phyloP scores from a whole-genome alignment of 108 stramenopile genomes.

The Skeletonema tropicum region DNA sequence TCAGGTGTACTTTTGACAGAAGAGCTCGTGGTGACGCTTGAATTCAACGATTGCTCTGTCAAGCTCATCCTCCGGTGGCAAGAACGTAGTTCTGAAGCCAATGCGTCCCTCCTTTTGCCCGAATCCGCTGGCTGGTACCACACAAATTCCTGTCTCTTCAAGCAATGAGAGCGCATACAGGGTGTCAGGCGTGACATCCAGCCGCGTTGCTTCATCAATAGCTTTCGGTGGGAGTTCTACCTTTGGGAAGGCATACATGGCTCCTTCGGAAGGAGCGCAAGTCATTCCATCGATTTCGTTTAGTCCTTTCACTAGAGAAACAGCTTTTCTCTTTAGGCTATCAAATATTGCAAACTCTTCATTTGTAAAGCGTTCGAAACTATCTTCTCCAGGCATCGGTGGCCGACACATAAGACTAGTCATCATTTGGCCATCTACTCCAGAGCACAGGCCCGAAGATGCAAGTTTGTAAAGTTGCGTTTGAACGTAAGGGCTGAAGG shows the following conservation, averaged over 20 bases:
- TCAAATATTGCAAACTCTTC: conserved; percentile 75
- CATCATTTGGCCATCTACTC: conserved; percentile 88
- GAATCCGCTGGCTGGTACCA: conserved; percentile 95
- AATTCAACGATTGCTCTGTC: conserved; percentile 75
- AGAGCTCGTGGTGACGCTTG: conserved; percentile 78
- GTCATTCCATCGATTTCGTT: conserved; percentile 87
- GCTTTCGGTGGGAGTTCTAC: conserved; percentile 82
- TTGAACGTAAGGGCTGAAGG: conserved; percentile 63
- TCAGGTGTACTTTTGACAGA: conserved; percentile 74
- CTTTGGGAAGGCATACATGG: conserved; percentile 95
- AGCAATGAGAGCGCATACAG: conserved; percentile 88
- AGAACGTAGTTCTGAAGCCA: conserved; percentile 94
- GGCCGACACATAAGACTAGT: conserved; percentile 92
- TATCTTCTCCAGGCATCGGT: conserved; percentile 77
- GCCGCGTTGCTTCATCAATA: conserved; percentile 72
- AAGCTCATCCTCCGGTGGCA: conserved; percentile 87
- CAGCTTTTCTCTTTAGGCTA: conserved; percentile 82
- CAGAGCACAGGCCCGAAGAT: conserved; percentile 84
- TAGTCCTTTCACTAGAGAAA: conserved; percentile 75
- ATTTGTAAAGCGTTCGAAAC: conserved; percentile 61
- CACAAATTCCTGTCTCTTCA: conserved; percentile 91
- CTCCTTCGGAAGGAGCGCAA: conserved; percentile 88
- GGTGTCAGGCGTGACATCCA: conserved; percentile 83
- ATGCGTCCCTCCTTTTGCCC: conserved; percentile 87
- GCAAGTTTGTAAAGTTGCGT: conserved; percentile 94